These are phyloP conservation scores for Sequoia sempervirens DNA, from an alignment of 75 land plant species.

Conservation along the genomic window DNA sequence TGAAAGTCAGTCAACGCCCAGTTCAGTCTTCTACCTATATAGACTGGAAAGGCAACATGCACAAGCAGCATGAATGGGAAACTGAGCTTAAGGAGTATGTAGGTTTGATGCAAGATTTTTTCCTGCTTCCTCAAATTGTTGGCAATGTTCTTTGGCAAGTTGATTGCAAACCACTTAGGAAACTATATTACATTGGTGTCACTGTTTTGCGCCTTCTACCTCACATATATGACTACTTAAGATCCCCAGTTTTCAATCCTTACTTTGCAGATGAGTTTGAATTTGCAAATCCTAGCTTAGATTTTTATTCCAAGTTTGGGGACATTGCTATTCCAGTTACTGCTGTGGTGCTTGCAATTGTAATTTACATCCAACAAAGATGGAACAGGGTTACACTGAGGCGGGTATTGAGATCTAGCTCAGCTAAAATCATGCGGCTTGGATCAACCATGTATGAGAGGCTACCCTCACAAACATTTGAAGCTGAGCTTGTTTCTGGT, in stretches of 20 bases:
- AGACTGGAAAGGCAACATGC: slow-evolving; percentile 18
- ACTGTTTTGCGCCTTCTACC: slow-evolving; percentile 58
- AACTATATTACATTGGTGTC: slow-evolving; percentile 54
- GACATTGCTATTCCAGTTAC: slow-evolving; percentile 51
- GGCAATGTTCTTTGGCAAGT: slow-evolving; percentile 55
- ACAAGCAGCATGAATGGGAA: slow-evolving; percentile 37
- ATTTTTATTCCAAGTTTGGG: slow-evolving; percentile 60
- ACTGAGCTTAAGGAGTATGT: slow-evolving; percentile 36
- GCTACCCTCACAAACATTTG: slow-evolving; percentile 50
- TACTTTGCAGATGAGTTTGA: slow-evolving; percentile 46
- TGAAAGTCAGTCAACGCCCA: slow-evolving; percentile 8
- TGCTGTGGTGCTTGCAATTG: slow-evolving; percentile 40
- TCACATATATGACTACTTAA: slow-evolving; percentile 51
- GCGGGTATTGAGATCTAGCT: slow-evolving; percentile 17
- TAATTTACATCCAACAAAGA: slow-evolving; percentile 61
- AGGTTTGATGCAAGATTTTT: slow-evolving; percentile 73
- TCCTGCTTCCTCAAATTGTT: slow-evolving; percentile 70
- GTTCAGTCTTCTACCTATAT: slow-evolving; percentile 7
- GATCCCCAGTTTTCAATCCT: slow-evolving; percentile 47
- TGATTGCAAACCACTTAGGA: slow-evolving; percentile 47
- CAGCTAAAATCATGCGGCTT: slow-evolving; percentile 30
- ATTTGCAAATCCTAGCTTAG: slow-evolving; percentile 55
- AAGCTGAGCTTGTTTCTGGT: slow-evolving; percentile 55
- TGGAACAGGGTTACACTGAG: slow-evolving; percentile 40
- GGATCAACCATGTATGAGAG: slow-evolving; percentile 59